phyloP scores from a whole-genome alignment of 2,329 filamentous ascomycete species.

The Aureobasidium sp. region DNA sequence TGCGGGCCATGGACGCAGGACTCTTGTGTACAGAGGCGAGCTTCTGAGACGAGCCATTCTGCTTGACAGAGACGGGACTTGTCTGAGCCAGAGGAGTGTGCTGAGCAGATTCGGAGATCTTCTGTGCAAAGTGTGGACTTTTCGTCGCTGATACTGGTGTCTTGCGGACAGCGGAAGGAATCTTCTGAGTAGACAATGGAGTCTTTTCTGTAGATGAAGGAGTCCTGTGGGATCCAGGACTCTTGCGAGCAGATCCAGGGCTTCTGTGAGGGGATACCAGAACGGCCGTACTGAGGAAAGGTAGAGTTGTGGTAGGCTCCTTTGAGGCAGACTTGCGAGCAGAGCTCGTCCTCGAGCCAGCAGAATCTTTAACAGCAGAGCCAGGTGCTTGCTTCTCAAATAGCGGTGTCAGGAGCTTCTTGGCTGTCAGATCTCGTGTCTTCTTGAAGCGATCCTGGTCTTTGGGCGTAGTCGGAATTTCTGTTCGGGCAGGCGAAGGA shows the following conservation, averaged over 20 bases:
- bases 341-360: conserved; percentile 3
- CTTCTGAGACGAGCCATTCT: background rate
- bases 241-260: conserved; percentile 5
- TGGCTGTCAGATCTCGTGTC: conserved; percentile 34
- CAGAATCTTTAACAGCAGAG: conserved; percentile 22
- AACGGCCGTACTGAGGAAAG: background rate
- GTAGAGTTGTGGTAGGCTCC: background rate
- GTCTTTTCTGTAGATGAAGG: background rate
- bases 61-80: background rate
- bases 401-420: conserved; percentile 28
- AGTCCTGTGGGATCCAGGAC: background rate
- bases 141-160: background rate
- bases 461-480: conserved; percentile 47
- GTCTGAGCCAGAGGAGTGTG: background rate
- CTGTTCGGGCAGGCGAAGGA: conserved; percentile 41
- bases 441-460: conserved; percentile 49
- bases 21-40: background rate
- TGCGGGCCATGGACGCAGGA: background rate
- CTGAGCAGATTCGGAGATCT: background rate
- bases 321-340: background rate
- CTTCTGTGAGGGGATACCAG: background rate
- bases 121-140: background rate
- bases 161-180: background rate
- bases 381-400: conserved; percentile 24
- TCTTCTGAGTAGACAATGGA: background rate